phyloP scores from a whole-genome alignment of 352 stramenopile species.

The Globisporangium middletonii region DNA sequence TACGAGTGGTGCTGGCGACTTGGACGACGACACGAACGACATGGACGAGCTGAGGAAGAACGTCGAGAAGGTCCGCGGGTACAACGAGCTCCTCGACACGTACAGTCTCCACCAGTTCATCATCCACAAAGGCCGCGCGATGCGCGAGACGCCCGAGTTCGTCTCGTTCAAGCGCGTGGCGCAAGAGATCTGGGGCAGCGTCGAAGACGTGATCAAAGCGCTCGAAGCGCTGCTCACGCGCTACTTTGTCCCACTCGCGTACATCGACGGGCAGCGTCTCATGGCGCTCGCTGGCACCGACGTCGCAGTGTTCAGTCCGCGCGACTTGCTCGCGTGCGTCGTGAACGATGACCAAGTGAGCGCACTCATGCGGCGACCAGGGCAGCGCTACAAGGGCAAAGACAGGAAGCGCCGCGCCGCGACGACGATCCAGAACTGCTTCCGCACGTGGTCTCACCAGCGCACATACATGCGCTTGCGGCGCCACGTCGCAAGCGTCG shows the following conservation, averaged over 20 bases:
- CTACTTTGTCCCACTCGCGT: conserved; percentile 84
- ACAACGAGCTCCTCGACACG: conserved; percentile 73
- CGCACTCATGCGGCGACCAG: conserved; percentile 52
- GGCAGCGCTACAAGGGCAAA: conserved; percentile 73
- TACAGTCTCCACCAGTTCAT: conserved; percentile 87
- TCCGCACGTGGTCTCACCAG: conserved; percentile 53
- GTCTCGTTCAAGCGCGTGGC: conserved; percentile 73
- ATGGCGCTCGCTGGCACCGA: conserved; percentile 66
- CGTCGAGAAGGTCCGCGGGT: conserved; percentile 74
- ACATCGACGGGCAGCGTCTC: conserved; percentile 80
- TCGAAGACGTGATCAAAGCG: conserved; percentile 65
- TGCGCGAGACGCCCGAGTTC: conserved; percentile 85
- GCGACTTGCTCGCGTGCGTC: conserved; percentile 75
- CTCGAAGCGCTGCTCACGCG: conserved; percentile 69
- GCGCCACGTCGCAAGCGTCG: conserved; percentile 34
- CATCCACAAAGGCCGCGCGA: conserved; percentile 78
- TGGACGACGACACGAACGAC: conserved; percentile 22
- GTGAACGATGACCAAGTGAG: conserved; percentile 86
- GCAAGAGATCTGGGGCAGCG: conserved; percentile 77
- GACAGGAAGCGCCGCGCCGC: conserved; percentile 58
- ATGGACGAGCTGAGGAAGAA: conserved; percentile 70
- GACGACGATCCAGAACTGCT: conserved; percentile 62
- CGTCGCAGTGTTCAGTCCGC: conserved; percentile 32
- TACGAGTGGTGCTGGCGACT: conserved; percentile 15
- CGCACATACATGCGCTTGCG: conserved; percentile 38